Evolutionary conservation across 768 basidiomycete species (phyloP).

Genomic region (Zangia roseola): DNA sequence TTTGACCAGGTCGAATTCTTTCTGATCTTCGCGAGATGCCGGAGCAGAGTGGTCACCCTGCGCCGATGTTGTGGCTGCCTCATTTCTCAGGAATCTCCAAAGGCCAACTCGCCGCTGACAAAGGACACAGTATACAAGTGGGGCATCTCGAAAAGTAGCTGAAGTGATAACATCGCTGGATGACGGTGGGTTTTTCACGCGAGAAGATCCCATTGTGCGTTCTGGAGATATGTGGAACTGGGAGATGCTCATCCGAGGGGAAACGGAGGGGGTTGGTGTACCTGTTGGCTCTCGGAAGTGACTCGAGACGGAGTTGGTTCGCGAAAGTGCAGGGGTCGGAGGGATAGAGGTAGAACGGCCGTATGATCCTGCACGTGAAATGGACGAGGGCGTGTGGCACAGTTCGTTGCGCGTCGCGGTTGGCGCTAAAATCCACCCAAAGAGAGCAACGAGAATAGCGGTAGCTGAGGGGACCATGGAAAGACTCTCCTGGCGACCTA

Average conservation of each 20-base stretch:
- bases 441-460: constrained; percentile 43
- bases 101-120: constrained; percentile 80
- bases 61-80: background rate
- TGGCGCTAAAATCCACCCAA: constrained; percentile 47
- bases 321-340: constrained; percentile 32
- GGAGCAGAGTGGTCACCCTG: constrained; percentile 18
- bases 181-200: constrained; percentile 6
- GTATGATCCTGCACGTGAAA: constrained; percentile 26
- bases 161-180: background rate
- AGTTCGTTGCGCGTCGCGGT: constrained; percentile 18
- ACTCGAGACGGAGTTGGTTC: constrained; percentile 32
- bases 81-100: constrained; percentile 61
- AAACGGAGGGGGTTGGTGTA: constrained; percentile 24
- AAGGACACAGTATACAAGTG: constrained; percentile 61
- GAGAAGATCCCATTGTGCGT: constrained; percentile 7
- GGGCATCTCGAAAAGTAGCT: constrained; percentile 37
- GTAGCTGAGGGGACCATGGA: constrained; percentile 34
- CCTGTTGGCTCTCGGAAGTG: constrained; percentile 16
- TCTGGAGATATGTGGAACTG: constrained; percentile 15
- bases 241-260: constrained; percentile 21
- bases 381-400: constrained; percentile 18
- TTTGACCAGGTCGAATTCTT: constrained; percentile 71
- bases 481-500: constrained; percentile 11
- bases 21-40: constrained; percentile 23
- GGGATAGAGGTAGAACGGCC: constrained; percentile 29